These are phyloP conservation scores for Epichloe gansuensis DNA, from an alignment of 2,329 filamentous ascomycete species.

Conservation along the genomic window DNA sequence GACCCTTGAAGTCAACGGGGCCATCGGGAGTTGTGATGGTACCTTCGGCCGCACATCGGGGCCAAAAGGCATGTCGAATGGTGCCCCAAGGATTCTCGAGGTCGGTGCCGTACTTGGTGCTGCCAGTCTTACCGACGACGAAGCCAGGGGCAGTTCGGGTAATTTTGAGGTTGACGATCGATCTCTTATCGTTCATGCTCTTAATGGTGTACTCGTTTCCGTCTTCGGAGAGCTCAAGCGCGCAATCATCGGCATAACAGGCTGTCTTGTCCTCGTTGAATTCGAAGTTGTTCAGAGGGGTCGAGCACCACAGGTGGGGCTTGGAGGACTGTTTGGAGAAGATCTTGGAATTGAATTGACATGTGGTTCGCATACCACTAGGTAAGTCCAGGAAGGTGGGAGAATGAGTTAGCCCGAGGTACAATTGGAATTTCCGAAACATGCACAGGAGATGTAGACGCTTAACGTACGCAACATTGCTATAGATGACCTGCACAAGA, in stretches of 20 bases:
- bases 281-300: slow-evolving; percentile 62
- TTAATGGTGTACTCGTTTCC: slow-evolving; percentile 78
- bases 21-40: slow-evolving; percentile 73
- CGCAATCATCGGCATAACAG: slow-evolving; percentile 78
- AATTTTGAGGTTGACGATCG: slow-evolving; percentile 77
- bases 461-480: slow-evolving; percentile 71
- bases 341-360: slow-evolving; percentile 90
- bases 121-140: slow-evolving; percentile 72
- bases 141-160: slow-evolving; percentile 68
- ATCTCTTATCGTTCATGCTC: slow-evolving; percentile 67
- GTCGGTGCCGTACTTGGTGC: slow-evolving; percentile 76
- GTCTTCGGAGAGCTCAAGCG: slow-evolving; percentile 75
- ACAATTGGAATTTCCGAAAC: neutral
- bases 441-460: neutral
- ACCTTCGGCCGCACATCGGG: slow-evolving; percentile 68
- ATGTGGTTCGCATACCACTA: slow-evolving; percentile 79
- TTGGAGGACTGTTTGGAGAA: slow-evolving; percentile 63
- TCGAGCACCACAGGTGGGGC: slow-evolving; percentile 72
- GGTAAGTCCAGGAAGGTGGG: neutral
- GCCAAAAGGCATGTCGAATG: slow-evolving; percentile 93
- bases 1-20: slow-evolving; percentile 68
- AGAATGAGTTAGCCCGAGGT: neutral
- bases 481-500: slow-evolving; percentile 90
- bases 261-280: slow-evolving; percentile 74
- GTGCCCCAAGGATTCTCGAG: slow-evolving; percentile 75